Percentiles rank a stretch among this genome's conserved stretches.
These are phyloP conservation scores for Peterozyma toletana DNA, from an alignment of 805 yeast genomes.

Conservation along the genomic window DNA sequence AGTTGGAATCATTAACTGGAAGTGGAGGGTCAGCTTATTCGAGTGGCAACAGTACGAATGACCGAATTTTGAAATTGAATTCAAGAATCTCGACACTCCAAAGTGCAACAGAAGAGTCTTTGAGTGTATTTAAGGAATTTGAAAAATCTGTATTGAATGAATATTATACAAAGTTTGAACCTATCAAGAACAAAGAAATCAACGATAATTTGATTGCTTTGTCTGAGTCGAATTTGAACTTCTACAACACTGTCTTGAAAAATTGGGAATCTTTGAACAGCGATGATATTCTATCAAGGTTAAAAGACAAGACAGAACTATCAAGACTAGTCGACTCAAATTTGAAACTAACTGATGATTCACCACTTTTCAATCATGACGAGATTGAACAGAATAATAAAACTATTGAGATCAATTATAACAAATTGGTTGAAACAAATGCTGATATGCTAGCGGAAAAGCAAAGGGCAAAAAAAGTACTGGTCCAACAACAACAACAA, in stretches of 20 bases:
- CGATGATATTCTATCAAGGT: background rate
- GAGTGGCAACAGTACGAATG: conserved; percentile 33
- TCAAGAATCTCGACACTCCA: conserved; percentile 33
- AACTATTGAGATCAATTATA: conserved; percentile 13
- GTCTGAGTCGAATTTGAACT: conserved; percentile 69
- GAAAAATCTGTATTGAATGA: conserved; percentile 41
- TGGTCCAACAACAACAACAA: background rate
- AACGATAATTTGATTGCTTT: conserved; percentile 62
- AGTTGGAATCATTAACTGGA: conserved; percentile 38
- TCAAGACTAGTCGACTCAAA: conserved; percentile 4
- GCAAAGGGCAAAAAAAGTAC: background rate
- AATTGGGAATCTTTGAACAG: conserved; percentile 50
- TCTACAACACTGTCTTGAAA: conserved; percentile 59
- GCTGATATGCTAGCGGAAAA: conserved; percentile 8
- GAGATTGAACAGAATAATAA: conserved; percentile 21
- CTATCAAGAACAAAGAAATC: conserved; percentile 71
- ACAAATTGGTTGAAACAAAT: conserved; percentile 7
- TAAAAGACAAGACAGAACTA: background rate
- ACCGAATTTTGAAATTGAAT: conserved; percentile 32
- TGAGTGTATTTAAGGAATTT: conserved; percentile 36
- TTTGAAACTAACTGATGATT: conserved; percentile 14
- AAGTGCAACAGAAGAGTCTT: conserved; percentile 34
- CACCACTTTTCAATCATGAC: conserved; percentile 17
- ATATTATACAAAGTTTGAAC: conserved; percentile 59
- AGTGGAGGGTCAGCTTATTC: conserved; percentile 32